phyloP scores from a whole-genome alignment of 2,329 filamentous ascomycete genomes.

The Arthrobotrys conoides region DNA sequence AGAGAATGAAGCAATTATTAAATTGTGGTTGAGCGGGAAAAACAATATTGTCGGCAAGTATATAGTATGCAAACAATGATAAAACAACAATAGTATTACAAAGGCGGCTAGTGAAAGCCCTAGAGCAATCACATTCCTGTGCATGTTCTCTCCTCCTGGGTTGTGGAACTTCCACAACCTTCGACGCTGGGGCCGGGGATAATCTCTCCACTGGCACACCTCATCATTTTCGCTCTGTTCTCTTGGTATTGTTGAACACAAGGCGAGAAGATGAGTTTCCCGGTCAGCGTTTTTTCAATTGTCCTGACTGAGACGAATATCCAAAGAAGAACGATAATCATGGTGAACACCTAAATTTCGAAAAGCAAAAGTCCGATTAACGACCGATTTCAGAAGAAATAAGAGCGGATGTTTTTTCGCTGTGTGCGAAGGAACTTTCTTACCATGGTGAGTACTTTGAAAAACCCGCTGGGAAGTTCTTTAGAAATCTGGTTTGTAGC shows the following conservation, averaged over 20 bases:
- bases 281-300: conserved; percentile 69
- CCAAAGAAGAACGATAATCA: conserved; percentile 72
- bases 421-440: conserved; percentile 47
- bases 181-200: conserved; percentile 20
- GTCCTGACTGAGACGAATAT: conserved; percentile 72
- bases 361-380: conserved; percentile 8
- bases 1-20: background rate
- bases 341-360: conserved; percentile 68
- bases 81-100: conserved; percentile 1
- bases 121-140: conserved; percentile 20
- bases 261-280: conserved; percentile 72
- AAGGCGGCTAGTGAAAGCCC: background rate
- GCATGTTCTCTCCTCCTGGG: conserved; percentile 35
- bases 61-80: background rate
- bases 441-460: conserved; percentile 72
- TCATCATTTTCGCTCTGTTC: conserved; percentile 29
- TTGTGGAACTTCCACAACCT: conserved; percentile 37
- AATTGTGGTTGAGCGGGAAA: background rate
- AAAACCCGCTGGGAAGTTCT: conserved; percentile 73
- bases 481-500: conserved; percentile 70
- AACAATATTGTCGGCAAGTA: background rate
- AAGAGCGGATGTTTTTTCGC: background rate
- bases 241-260: conserved; percentile 69
- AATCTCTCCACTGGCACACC: conserved; percentile 11
- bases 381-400: background rate